These are phyloP conservation scores for Backusella mclennaniae DNA, from an alignment of 192 early-diverging fungal genomes.

Conservation along the genomic window DNA sequence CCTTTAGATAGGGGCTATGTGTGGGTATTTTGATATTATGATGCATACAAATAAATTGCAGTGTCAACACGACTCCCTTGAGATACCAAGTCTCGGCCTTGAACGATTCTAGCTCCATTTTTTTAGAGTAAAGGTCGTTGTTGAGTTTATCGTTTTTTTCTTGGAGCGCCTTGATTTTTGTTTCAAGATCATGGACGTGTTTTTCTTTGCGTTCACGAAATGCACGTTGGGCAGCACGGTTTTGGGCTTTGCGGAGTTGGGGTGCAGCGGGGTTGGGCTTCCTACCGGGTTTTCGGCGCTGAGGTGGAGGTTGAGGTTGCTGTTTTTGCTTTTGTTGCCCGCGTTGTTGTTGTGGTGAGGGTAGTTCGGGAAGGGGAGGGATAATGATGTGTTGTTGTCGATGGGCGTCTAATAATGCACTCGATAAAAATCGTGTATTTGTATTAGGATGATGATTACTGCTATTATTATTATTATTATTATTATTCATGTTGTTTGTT, in stretches of 20 bases:
- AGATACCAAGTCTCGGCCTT: slow-evolving; percentile 46
- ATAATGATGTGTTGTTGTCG: not conserved
- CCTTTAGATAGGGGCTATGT: slow-evolving; percentile 25
- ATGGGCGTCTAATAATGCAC: not conserved
- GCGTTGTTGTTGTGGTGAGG: not conserved
- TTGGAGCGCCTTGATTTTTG: slow-evolving; percentile 62
- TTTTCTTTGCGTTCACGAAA: slow-evolving; percentile 85
- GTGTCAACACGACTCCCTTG: slow-evolving; percentile 41
- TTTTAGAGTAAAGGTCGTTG: slow-evolving; percentile 36
- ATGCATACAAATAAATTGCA: slow-evolving; percentile 40
- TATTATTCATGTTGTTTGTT: not conserved
- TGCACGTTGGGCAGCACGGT: slow-evolving; percentile 85
- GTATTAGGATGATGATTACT: not conserved
- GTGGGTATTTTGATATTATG: slow-evolving; percentile 22
- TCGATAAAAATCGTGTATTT: not conserved
- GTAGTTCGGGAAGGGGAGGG: not conserved
- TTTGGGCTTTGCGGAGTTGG: slow-evolving; percentile 69
- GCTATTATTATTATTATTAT: not conserved
- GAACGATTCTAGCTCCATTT: slow-evolving; percentile 36
- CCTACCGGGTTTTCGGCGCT: slow-evolving; percentile 54
- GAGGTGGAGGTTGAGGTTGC: not conserved
- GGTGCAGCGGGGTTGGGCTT: slow-evolving; percentile 62
- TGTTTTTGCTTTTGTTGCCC: slow-evolving; percentile 2
- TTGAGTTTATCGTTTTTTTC: slow-evolving; percentile 51
- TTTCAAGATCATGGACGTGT: slow-evolving; percentile 75